phyloP scores from a whole-genome alignment of 1,284 basidiomycete species.

The Cystobasidium pallidum region DNA sequence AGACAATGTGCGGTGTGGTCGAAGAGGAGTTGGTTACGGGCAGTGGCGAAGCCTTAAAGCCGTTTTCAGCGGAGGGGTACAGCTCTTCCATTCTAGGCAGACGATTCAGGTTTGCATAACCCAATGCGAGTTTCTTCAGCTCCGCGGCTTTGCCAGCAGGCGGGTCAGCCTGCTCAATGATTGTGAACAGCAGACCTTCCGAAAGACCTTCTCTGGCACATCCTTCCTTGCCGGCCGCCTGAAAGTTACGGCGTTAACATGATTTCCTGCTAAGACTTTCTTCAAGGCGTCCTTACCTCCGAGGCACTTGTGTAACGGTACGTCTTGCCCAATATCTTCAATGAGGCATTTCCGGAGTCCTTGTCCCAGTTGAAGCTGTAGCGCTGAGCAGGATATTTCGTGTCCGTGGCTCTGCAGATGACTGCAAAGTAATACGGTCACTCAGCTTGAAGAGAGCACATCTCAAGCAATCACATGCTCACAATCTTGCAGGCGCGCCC shows the following conservation, averaged over 20 bases:
- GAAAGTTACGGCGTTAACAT: slow-evolving; percentile 1
- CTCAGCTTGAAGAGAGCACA: neutral
- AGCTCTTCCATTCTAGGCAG: slow-evolving; percentile 37
- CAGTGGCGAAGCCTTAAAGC: slow-evolving; percentile 1
- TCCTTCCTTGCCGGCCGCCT: slow-evolving; percentile 38
- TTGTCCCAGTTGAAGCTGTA: slow-evolving; percentile 34
- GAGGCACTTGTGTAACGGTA: slow-evolving; percentile 20
- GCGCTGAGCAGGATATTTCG: slow-evolving; percentile 22
- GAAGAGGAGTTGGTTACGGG: neutral
- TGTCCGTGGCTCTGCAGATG: slow-evolving; percentile 34
- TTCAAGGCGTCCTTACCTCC: neutral
- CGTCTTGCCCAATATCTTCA: slow-evolving; percentile 29
- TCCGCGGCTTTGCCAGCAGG: slow-evolving; percentile 3
- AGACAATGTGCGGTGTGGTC: neutral
- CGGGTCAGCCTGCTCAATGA: slow-evolving; percentile 22
- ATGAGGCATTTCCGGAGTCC: slow-evolving; percentile 22
- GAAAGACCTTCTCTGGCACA: slow-evolving; percentile 34
- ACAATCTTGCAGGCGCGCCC: slow-evolving; percentile 39
- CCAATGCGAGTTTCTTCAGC: slow-evolving; percentile 18
- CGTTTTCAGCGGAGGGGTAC: slow-evolving; percentile 7
- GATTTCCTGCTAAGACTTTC: too few species aligned
- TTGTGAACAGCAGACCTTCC: slow-evolving; percentile 11
- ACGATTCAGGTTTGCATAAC: slow-evolving; percentile 26
- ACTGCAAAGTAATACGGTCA: neutral
- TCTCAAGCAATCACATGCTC: neutral